A percentile compares a stretch with the other conserved stretches of the same genome.
Conservation (phyloP, 306 rosid species). For the Acacia crassicarpa region DNA sequence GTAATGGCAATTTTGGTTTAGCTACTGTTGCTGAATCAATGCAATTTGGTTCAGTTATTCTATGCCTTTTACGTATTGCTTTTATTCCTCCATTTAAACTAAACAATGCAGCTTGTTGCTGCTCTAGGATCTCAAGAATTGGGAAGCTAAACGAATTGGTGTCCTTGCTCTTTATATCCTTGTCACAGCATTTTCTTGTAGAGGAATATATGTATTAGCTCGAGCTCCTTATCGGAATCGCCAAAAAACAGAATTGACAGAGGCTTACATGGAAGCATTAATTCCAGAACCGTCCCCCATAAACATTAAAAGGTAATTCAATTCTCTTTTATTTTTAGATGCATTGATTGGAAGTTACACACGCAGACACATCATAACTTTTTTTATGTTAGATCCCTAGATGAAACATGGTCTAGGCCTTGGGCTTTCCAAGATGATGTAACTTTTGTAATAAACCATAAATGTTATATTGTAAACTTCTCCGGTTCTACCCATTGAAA, state of each 20-base stretch:
- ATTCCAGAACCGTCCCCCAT: slow-evolving; percentile 88
- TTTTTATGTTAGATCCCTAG: not conserved
- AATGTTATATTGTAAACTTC: not conserved
- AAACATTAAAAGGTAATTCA: slow-evolving; percentile 66
- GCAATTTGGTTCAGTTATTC: not conserved
- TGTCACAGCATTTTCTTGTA: slow-evolving; percentile 57
- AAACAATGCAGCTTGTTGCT: slow-evolving; percentile 25
- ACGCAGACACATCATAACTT: not conserved
- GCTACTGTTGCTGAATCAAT: slow-evolving; percentile 14
- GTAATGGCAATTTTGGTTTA: not conserved
- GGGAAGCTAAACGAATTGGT: slow-evolving; percentile 79
- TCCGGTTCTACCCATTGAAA: slow-evolving; percentile 5
- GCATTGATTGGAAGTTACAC: not conserved
- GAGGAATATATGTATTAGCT: slow-evolving; percentile 57
- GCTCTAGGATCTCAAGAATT: slow-evolving; percentile 67
- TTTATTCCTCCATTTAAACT: slow-evolving; percentile 20
- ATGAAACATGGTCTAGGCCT: slow-evolving; percentile 8
- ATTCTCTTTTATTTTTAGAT: slow-evolving; percentile 21
- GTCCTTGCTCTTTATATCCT: slow-evolving; percentile 64
- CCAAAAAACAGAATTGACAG: slow-evolving; percentile 67
- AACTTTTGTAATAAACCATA: slow-evolving; percentile 15
- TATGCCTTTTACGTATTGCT: not conserved
- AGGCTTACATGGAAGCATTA: slow-evolving; percentile 94
- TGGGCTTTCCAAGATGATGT: slow-evolving; percentile 17
- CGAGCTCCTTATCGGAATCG: slow-evolving; percentile 62